Evolutionary conservation across 371 early-diverging fungal species (phyloP), one percentile per base, ranked within the genome.

Genomic region (Mortierella sp.): DNA sequence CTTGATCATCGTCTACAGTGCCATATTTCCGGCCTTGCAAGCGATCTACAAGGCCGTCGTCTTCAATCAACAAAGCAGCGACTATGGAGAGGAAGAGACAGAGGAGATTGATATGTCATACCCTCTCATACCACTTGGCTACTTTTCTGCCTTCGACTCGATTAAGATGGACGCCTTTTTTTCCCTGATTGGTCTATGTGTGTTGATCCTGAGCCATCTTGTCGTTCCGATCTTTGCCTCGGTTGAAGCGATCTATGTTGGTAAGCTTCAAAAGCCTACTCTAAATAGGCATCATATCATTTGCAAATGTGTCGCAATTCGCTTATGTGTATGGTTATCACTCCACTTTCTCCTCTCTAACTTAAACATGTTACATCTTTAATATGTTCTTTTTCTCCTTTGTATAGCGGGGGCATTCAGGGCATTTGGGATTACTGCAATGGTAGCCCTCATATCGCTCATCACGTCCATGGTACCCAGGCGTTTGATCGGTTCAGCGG

Each of bases 101-200:
- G 50, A 63, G 7, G 63, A 63, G 63, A 63, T 34, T 31, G 42
- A 42, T 34, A 24, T 68, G 24, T 42, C 63, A 7, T 8, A 31
- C 34, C 34, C 63, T 31, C 28, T 63, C 34, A 34, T 42, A 24
- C 68, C 42, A 68, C 24, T 24, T 11, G 42, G 42, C 8, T 21
- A 38, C 8, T 68, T 68, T 68, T 42, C 68, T 42, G 68, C 57
- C 19, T 21, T 58, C 28, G 70, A 73, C 44, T 45, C 77, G 31
- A 8, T 81, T 31, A 73, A 44, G 31, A 81, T 77, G 81, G 74
- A 81, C 45, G 19, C 73, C 24, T 44, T 60, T 3, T 81, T 81
- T 42, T 57, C 38, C 19, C 19, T 70, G 6, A 6, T 55, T 2
- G 74, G 71, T 11, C 2, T 65, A 13, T 45, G 57, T 16, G 28